Conservation (phyloP, 306 rosid genomes). For the Notholithocarpus densiflorus region DNA sequence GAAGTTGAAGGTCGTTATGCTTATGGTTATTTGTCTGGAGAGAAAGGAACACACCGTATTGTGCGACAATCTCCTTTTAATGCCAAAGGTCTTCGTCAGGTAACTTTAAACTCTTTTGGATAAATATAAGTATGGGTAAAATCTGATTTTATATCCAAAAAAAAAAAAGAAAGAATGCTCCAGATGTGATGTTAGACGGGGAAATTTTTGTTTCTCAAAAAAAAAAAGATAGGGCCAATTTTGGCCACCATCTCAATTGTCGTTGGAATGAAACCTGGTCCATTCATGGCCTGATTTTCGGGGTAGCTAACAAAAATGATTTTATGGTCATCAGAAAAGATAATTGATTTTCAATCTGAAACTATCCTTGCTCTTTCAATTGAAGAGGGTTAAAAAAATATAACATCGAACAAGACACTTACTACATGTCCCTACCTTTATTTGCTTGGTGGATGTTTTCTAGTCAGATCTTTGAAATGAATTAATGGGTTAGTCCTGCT, state of each 20-base stretch:
- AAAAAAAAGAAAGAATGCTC: background rate
- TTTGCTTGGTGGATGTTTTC: too few species aligned
- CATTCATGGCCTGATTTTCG: background rate
- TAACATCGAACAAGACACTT: background rate
- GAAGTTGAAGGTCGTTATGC: conserved; percentile 98
- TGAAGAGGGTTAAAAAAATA: background rate
- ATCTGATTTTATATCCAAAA: conserved; percentile 5
- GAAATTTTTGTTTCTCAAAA: background rate
- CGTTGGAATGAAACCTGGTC: background rate
- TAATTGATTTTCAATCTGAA: background rate
- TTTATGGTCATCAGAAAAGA: background rate
- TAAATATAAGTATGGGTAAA: background rate
- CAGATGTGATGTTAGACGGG: background rate
- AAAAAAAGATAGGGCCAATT: background rate
- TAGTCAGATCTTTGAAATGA: background rate
- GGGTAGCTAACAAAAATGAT: background rate
- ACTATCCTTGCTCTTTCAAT: background rate
- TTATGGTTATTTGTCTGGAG: conserved; percentile 93
- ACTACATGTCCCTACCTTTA: background rate
- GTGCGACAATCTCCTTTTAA: conserved; percentile 95
- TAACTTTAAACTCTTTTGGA: conserved; percentile 23
- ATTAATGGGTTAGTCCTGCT: background rate
- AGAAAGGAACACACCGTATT: conserved; percentile 93
- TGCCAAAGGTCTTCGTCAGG: conserved; percentile 98
- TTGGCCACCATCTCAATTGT: background rate